Base-by-base conservation (phyloP, 169 alveolate species). In the Plasmodium malariae region DNA sequence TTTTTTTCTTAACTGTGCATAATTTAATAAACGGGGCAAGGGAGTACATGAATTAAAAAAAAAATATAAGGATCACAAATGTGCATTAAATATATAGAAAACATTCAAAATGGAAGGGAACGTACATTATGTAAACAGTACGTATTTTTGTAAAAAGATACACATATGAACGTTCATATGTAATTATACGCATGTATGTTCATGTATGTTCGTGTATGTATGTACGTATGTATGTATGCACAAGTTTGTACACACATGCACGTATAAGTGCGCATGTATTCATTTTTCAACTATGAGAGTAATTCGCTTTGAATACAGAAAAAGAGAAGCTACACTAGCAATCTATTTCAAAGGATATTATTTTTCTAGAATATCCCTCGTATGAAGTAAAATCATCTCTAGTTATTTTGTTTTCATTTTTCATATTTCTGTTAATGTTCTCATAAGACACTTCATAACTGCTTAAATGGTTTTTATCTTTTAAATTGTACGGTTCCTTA, bases 321-420 rank as follows among this genome's bases (percentile, higher is more conserved):
- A 54, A 54, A 54, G 17, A 54, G 9, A 54, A 3, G 1, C 6
- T 34, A 48, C 6, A 48, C 69, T 80, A 80, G 70, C 65, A 59
- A 48, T 80, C 89, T 65, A 80, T 80, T 80, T 80, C 80, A 7
- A 80, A 80, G 28, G 89, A 80, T 21, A 80, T 65, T 5, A 80
- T 80, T 80, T 80, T 80, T 34, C 83, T 80, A 21, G 89, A 80
- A 32, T 63, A 80, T 1, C 89, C 89, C 21, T 62, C 83, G 26
- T 80, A 80, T 2, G 21, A 36, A 19, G 74, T 34, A 57, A 80
- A 80, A 43, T 80, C 80, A 65, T 80, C 89, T 32, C 89, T 80
- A 43, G 70, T 80, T 19, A 65, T 80, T 63, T 55, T 36, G 36
- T 80, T 80, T 37, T 63, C 89, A 28, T 36, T 48, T 26, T 80